Conservation (phyloP, 179 eudicot species). For the Silene noctiflora region DNA sequence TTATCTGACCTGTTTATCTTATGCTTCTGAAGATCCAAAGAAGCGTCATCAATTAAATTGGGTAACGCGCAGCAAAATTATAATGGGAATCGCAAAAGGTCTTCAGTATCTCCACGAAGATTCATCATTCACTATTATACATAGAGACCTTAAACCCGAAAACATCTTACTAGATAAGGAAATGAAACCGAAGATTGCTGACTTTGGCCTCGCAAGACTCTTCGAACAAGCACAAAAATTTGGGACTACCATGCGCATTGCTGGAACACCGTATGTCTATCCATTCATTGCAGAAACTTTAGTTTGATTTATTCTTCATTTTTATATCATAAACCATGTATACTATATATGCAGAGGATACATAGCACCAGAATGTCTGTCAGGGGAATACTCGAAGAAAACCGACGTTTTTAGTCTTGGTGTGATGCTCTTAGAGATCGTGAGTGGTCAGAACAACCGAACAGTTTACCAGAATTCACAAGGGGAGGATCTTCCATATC, state of each 20-base stretch:
- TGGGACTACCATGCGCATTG: neutral
- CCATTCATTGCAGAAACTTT: neutral
- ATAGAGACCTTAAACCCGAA: conserved; percentile 43
- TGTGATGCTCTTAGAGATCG: conserved; percentile 21
- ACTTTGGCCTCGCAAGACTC: conserved; percentile 9
- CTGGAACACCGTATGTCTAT: conserved; percentile 4
- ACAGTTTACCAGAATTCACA: neutral
- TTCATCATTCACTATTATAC: conserved; percentile 43
- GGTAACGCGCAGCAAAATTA: conserved; percentile 25
- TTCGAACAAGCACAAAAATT: neutral
- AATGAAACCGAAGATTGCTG: conserved; percentile 12
- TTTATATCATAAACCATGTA: too few species aligned
- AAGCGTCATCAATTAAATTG: conserved; percentile 14
- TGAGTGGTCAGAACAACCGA: conserved; percentile 16
- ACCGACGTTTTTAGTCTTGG: conserved; percentile 22
- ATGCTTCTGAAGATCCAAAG: neutral
- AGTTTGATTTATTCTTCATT: too few species aligned
- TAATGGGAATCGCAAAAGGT: conserved; percentile 27
- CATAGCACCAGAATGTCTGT: neutral
- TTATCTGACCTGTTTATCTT: neutral
- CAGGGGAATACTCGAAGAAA: conserved; percentile 23
- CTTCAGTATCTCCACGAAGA: conserved; percentile 35
- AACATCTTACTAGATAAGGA: conserved; percentile 34
- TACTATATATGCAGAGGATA: conserved; percentile 4
- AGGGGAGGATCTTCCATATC: conserved; percentile 13